Evolutionary conservation across 73 alveolate genomes (phyloP).

Genomic region (Paramecium octaurelia): DNA sequence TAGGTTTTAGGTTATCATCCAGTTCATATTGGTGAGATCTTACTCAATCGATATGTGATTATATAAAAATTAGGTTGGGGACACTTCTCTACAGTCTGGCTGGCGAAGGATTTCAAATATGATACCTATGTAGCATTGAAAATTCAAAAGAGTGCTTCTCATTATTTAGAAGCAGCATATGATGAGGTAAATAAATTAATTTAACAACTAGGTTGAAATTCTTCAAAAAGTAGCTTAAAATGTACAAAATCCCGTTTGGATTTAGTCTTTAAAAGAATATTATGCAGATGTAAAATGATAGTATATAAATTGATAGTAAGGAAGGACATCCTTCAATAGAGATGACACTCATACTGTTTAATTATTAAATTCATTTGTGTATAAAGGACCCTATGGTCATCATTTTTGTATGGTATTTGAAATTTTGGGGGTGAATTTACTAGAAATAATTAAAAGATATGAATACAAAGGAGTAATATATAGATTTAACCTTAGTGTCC

Average conservation of each 20-base stretch:
- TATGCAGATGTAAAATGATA: conserved; percentile 42
- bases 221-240: conserved; percentile 90
- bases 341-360: conserved; percentile 66
- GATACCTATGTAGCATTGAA: conserved; percentile 92
- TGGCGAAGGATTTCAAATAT: conserved; percentile 90
- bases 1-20: conserved; percentile 92
- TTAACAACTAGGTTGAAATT: neutral
- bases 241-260: conserved; percentile 66
- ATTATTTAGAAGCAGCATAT: conserved; percentile 99
- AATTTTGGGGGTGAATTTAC: conserved; percentile 96
- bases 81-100: conserved; percentile 99
- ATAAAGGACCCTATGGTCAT: conserved; percentile 72
- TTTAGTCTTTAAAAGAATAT: conserved; percentile 35
- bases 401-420: conserved; percentile 97
- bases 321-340: conserved; percentile 22
- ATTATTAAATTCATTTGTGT: conserved; percentile 58
- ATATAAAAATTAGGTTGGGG: conserved; percentile 99
- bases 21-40: conserved; percentile 96
- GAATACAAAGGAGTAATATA: conserved; percentile 71
- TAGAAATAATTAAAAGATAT: conserved; percentile 91
- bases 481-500: conserved; percentile 26
- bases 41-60: conserved; percentile 92
- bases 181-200: conserved; percentile 96
- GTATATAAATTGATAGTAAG: neutral
- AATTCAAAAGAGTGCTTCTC: conserved; percentile 97